These are phyloP conservation scores for Fusarium chuoi DNA, from an alignment of 2,329 filamentous ascomycete species.

Conservation along the genomic window DNA sequence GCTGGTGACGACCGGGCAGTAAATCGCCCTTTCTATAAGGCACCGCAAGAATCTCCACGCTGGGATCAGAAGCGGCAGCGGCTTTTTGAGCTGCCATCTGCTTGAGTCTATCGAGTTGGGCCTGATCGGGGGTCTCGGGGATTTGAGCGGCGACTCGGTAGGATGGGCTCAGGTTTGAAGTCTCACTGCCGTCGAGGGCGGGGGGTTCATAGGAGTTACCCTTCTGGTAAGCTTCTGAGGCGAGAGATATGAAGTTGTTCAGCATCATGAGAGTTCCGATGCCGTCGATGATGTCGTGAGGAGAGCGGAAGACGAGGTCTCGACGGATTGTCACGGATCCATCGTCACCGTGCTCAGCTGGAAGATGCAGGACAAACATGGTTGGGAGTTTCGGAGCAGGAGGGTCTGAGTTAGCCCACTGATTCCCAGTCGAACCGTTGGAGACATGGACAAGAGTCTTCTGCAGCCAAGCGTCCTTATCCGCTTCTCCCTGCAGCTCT, in stretches of 20 bases:
- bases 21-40: constrained; percentile 32
- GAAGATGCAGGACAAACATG: constrained; percentile 46
- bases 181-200: constrained; percentile 34
- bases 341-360: rapidly evolving
- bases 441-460: constrained; percentile 45
- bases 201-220: constrained; percentile 18
- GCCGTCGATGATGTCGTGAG: constrained; percentile 54
- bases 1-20: constrained; percentile 41
- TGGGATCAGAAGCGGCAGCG: not conserved
- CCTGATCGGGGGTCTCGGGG: rapidly evolving
- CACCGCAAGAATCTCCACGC: constrained; percentile 7
- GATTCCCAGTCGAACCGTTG: constrained; percentile 38
- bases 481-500: not conserved
- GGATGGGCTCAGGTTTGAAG: constrained; percentile 11
- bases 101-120: not conserved
- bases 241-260: constrained; percentile 44
- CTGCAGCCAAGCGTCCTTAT: constrained; percentile 43
- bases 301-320: constrained; percentile 51
- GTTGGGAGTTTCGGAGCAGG: constrained; percentile 47
- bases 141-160: constrained; percentile 16
- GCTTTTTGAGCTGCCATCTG: constrained; percentile 4
- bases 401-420: constrained; percentile 51
- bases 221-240: constrained; percentile 36
- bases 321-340: not conserved
- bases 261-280: constrained; percentile 51